phyloP scores from a whole-genome alignment of 2,329 filamentous ascomycete genomes.

The Torrubiella hemipterigena region DNA sequence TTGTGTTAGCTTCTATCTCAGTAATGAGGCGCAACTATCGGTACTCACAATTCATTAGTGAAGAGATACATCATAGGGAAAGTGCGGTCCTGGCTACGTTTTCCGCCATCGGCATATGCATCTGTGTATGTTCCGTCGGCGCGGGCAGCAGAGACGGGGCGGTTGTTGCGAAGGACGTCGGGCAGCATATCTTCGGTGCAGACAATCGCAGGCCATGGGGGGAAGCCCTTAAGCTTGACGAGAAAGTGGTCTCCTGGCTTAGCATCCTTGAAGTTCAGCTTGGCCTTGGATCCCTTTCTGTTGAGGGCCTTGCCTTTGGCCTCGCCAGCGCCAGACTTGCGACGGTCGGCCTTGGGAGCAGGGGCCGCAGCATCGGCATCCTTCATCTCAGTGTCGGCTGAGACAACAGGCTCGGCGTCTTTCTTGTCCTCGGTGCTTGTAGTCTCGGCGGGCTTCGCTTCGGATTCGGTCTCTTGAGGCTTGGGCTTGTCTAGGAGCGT shows the following conservation, averaged over 20 bases:
- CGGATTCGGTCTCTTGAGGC: not conserved
- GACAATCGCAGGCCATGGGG: conserved; percentile 88
- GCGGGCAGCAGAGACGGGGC: conserved; percentile 74
- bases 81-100: conserved; percentile 71
- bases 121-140: conserved; percentile 78
- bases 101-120: conserved; percentile 78
- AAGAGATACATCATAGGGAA: conserved; percentile 92
- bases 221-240: conserved; percentile 87
- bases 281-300: conserved; percentile 70
- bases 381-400: no score
- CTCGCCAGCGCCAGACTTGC: conserved; percentile 62
- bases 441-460: conserved; percentile 14
- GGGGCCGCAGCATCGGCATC: conserved; percentile 22
- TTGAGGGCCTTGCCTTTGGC: conserved; percentile 70
- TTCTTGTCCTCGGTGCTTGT: conserved; percentile 44
- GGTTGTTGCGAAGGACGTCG: conserved; percentile 57
- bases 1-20: conserved; percentile 1
- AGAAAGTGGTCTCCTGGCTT: conserved; percentile 87
- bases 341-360: conserved; percentile 37
- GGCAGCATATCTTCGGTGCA: conserved; percentile 94
- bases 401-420: conserved; percentile 15
- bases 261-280: conserved; percentile 62
- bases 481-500: no score
- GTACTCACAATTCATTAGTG: conserved; percentile 92
- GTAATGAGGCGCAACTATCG: not conserved